Evolutionary conservation across 2,329 filamentous ascomycete genomes (phyloP).

Genomic region (Phialemoniopsis sp.): DNA sequence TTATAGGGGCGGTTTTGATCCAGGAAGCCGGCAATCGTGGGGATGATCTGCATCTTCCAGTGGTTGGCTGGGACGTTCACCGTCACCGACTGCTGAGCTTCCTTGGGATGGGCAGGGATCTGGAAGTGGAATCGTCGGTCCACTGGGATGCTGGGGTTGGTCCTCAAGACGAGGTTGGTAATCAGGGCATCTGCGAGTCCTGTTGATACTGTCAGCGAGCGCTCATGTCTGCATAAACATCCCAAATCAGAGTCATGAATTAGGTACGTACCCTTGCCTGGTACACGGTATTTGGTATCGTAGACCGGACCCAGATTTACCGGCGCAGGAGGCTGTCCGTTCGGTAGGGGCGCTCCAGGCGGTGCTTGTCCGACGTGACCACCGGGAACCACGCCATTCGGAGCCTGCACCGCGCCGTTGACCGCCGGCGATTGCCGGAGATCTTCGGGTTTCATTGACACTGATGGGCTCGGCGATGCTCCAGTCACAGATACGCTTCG

Average conservation of each 20-base stretch:
- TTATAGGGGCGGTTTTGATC: conserved; percentile 65
- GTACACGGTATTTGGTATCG: conserved; percentile 26
- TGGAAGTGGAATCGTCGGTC: conserved; percentile 59
- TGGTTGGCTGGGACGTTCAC: conserved; percentile 65
- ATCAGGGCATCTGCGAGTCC: conserved; percentile 61
- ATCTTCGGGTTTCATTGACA: conserved; percentile 29
- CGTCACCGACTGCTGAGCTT: conserved; percentile 68
- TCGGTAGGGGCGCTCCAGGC: conserved; percentile 8
- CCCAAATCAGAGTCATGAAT: background rate
- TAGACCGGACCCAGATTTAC: conserved; percentile 25
- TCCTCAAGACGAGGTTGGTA: conserved; percentile 59
- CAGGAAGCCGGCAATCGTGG: conserved; percentile 52
- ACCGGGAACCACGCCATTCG: conserved; percentile 19
- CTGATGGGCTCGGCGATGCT: conserved; percentile 41
- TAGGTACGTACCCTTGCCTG: conserved; percentile 35
- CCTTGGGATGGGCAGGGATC: conserved; percentile 60
- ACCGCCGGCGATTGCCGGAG: conserved; percentile 21
- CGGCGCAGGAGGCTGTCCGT: conserved; percentile 10
- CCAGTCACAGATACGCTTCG: conserved; percentile 34
- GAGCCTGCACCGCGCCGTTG: conserved; percentile 7
- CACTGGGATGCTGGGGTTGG: conserved; percentile 62
- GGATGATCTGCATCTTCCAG: conserved; percentile 67
- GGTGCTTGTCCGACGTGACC: conserved; percentile 5
- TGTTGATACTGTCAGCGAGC: conserved; percentile 22
- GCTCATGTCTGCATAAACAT: background rate